Evolutionary conservation across 1,139 yeast genomes (phyloP), one percentile per base, ranked within the genome.

Genomic region (Oligophagozyma castellii): DNA sequence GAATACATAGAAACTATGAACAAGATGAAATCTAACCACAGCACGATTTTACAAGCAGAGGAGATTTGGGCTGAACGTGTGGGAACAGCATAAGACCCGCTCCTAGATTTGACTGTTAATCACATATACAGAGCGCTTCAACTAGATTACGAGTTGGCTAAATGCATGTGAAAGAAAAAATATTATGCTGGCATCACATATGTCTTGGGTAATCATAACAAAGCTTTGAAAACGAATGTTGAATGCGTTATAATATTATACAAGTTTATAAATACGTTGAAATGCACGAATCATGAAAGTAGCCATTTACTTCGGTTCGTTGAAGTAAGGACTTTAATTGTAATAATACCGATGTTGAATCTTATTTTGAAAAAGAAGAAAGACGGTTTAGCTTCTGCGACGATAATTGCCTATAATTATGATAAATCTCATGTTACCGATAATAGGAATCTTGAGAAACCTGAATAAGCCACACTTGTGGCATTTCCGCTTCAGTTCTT

Each of bases 1-100:
- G 98, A 89, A 61, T 89, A 86, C 54, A 61, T 84, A 32, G 98
- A 89, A 61, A 89, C 98, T 2, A 76, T 89, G 77, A 89, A 89
- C 65, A 89, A 89, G 60, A 84, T 92, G 94, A 73, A 69, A 60
- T 93, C 96, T 35, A 89, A 89, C 58, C 77, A 78, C 54, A 72
- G 74, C 39, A 83, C 95, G 12, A 77, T 89, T 47, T 74, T 76
- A 16, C 84, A 81, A 53, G 96, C 96, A 3, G 96, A 89, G 58
- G 61, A 70, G 52, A 59, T 75, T 44, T 84, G 93, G 92, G 54
- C 55, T 6, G 44, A 44, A 16, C 53, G 45, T 33, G 53, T 56
- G 4, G 57, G 57, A 4, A 29, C 43, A 7, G 20, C 10, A 18
- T 18, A 18, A 18, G 10, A 7, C 10, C 20, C 10, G 7, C 20